Evolutionary conservation across 75 land plant species (phyloP).

Genomic region (Selaginella tamariscina): DNA sequence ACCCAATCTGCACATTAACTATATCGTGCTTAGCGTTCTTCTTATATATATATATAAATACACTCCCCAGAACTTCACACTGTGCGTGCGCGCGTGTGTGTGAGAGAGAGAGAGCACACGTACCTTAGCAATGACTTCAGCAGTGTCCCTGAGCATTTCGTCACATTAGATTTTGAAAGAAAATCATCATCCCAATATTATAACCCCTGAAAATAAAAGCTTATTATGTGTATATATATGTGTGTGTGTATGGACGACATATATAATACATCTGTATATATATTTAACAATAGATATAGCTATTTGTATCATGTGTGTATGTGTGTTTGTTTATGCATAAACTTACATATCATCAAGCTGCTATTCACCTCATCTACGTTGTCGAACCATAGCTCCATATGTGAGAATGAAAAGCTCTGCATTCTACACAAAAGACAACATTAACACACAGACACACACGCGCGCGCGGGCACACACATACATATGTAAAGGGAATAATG

Average conservation of each 20-base stretch:
- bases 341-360: conserved; percentile 88
- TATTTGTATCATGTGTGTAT: too few species aligned
- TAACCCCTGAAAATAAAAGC: conserved; percentile 82
- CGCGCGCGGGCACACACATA: too few species aligned
- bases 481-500: too few species aligned
- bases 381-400: conserved; percentile 88
- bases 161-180: conserved; percentile 72
- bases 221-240: too few species aligned
- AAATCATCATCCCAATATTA: conserved; percentile 93
- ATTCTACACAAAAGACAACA: conserved; percentile 43
- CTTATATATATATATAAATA: not conserved
- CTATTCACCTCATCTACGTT: conserved; percentile 92
- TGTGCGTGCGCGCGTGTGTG: not conserved
- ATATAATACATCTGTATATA: too few species aligned
- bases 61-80: too few species aligned
- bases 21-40: not conserved
- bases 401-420: conserved; percentile 92
- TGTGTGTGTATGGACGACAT: too few species aligned
- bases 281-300: too few species aligned
- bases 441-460: too few species aligned
- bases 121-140: conserved; percentile 95
- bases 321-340: too few species aligned
- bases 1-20: conserved; percentile 49
- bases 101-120: conserved; percentile 6
- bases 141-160: conserved; percentile 85